These are phyloP conservation scores for Pleurotus platypus DNA, from an alignment of 768 basidiomycete genomes.

Conservation along the genomic window DNA sequence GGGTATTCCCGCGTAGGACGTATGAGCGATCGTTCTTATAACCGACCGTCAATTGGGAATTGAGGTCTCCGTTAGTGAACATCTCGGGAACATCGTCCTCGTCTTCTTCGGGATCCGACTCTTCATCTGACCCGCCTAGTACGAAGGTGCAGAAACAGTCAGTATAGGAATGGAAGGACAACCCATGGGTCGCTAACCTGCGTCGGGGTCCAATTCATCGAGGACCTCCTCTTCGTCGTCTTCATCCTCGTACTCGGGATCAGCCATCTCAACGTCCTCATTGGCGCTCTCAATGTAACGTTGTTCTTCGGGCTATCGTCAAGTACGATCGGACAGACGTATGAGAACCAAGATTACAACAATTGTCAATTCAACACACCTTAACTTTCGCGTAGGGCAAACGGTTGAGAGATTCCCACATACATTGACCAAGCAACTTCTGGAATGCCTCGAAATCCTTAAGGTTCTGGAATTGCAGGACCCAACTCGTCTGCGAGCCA, in stretches of 20 bases:
- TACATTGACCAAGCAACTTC: constrained; percentile 57
- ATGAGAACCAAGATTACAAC: neutral
- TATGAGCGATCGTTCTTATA: constrained; percentile 95
- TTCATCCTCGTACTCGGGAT: constrained; percentile 70
- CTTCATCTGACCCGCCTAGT: constrained; percentile 40
- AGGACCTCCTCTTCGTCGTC: constrained; percentile 78
- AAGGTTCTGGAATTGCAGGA: constrained; percentile 60
- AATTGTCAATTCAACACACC: constrained; percentile 31
- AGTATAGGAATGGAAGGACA: neutral
- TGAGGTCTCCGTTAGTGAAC: constrained; percentile 57
- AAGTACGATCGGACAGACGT: neutral
- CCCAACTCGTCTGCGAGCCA: constrained; percentile 71
- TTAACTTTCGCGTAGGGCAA: constrained; percentile 78
- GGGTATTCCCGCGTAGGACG: constrained; percentile 87
- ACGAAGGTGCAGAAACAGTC: neutral
- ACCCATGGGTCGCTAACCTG: constrained; percentile 37
- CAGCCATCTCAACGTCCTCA: constrained; percentile 89
- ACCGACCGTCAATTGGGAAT: constrained; percentile 89
- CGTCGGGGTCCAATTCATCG: constrained; percentile 60
- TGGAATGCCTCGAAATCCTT: constrained; percentile 61
- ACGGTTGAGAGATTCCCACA: constrained; percentile 82
- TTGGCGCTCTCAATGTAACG: constrained; percentile 74
- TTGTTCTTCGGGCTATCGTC: constrained; percentile 72
- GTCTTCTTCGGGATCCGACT: constrained; percentile 24
- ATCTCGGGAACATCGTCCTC: constrained; percentile 38